Base-by-base conservation (phyloP, 139 green algal species). In the Edaphochlamys debaryana region DNA sequence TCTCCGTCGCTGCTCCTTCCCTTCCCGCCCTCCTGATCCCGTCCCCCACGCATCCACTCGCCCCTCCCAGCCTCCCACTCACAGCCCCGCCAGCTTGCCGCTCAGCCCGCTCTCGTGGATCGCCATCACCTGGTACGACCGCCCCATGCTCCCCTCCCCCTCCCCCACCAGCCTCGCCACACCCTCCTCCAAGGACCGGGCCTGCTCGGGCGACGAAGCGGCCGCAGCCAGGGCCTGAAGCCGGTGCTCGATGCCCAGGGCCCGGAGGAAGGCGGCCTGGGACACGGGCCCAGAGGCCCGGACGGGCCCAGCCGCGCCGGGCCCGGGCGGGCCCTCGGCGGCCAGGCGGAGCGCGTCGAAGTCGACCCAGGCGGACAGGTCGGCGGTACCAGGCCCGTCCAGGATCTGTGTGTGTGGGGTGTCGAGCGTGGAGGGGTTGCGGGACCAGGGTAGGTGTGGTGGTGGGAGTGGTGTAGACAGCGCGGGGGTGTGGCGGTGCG, bases 311-410 rank as follows among this genome's bases (percentile, higher is more conserved):
- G 69, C 22, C 69, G 62, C 56, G 40, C 25, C 56, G 19, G 23
- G 25, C 1, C 2, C 6, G 17, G 19, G 56, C 25, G 56, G 19
- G 11, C 76, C 40, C 25, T 22, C 64, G 0, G 91, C 93, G 0
- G 82, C 87, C 40, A 87, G 67, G 58, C 87, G 81, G 72, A 98
- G 84, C 1, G 95, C 90, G 6, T 50, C 78, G 77, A 99, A 99
- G 90, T 99, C 97, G 29, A 99, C 97, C 73, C 94, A 95, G 3
- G 94, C 94, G 79, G 88, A 96, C 38, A 99, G 88, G 89, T 99
- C 97, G 8, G 94, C 93, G 4, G 45, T 79, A 29, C 96, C 96
- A 0, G 97, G 97, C 42, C 79, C 36, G 17, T 95, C 88, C 60
- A 99, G 88, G 58, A 95, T 58, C 84, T 91, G 84, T 50, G 69